Evolutionary conservation across 2,329 filamentous ascomycete species (phyloP), one percentile per base, ranked within the genome.

Genomic region (Fusarium sp.): DNA sequence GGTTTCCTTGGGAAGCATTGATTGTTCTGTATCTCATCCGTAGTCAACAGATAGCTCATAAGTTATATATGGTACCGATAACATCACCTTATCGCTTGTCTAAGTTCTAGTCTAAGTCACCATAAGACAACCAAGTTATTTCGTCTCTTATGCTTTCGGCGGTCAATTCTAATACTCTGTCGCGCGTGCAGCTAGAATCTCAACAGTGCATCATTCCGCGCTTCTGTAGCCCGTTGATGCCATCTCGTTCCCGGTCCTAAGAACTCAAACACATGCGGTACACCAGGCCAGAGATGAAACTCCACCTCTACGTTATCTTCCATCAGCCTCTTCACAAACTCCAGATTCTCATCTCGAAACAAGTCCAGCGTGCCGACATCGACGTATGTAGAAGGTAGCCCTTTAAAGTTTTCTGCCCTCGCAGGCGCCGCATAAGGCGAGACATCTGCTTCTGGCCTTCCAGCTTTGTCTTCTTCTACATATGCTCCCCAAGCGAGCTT

Each of bases 181-280:
- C 8, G 22, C 41, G 8, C 18, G 20, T 8, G 8, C 10, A 22
- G 34, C 43, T 51, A 74, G 30, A 71, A 65, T 3, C 47, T 62
- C 27, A 18, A 58, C 20, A 74, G 22, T 12, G 72, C 62, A n/a
- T 63, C 56, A 6, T 34, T 46, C 18, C 70, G 62, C 4, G 62
- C 58, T 20, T 69, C 58, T 10, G 40, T 52, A 4, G 72, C 67
- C 15, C 46, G 58, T 2, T 24, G 25, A 18, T 69, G 62, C 71
- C 64, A 67, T 52, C 57, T 74, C 9, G 72, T 62, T 12, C 61
- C 70, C 2, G 49, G 43, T 1, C 63, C 70, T 10, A 69, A 22
- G 8, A 52, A 46, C 44, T 74, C 72, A 55, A 75, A 75, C 3
- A 52, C 67, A 45, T 75, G 73, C 2, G 73, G 69, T 9, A 75